Evolutionary conservation across 495 filamentous ascomycete species (phyloP).

Genomic region (Talaromyces thailandensis): DNA sequence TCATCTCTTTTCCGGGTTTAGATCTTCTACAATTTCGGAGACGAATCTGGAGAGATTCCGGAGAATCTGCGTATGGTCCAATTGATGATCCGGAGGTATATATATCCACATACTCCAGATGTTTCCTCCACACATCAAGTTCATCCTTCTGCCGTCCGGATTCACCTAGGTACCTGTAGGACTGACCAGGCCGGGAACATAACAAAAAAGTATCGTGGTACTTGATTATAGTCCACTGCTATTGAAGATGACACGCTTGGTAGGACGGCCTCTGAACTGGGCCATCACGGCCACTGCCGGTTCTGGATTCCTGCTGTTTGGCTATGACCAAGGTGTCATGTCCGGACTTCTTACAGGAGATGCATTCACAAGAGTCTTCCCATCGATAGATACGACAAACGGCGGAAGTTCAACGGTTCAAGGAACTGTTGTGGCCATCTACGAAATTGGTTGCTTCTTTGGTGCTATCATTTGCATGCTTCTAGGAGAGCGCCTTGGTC

Average conservation of each 20-base stretch:
- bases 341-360: slow-evolving; percentile 25
- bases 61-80: too few species aligned
- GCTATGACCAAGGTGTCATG: slow-evolving; percentile 39
- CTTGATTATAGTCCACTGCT: neutral
- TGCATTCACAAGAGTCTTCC: slow-evolving; percentile 22
- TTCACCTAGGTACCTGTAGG: too few species aligned
- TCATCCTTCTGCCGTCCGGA: too few species aligned
- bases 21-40: too few species aligned
- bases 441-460: slow-evolving; percentile 46
- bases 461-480: slow-evolving; percentile 42
- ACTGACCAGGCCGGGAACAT: too few species aligned
- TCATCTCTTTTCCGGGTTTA: too few species aligned
- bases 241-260: slow-evolving; percentile 17
- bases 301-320: slow-evolving; percentile 35
- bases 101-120: too few species aligned
- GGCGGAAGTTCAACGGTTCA: slow-evolving; percentile 24
- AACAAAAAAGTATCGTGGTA: too few species aligned
- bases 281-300: slow-evolving; percentile 32
- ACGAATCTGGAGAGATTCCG: too few species aligned
- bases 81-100: too few species aligned
- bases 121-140: too few species aligned
- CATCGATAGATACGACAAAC: slow-evolving; percentile 24
- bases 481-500: slow-evolving; percentile 43
- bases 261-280: slow-evolving; percentile 16
- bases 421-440: slow-evolving; percentile 30